Conservation (phyloP, 495 filamentous ascomycete genomes). For the Aspergillus funiculosus region DNA sequence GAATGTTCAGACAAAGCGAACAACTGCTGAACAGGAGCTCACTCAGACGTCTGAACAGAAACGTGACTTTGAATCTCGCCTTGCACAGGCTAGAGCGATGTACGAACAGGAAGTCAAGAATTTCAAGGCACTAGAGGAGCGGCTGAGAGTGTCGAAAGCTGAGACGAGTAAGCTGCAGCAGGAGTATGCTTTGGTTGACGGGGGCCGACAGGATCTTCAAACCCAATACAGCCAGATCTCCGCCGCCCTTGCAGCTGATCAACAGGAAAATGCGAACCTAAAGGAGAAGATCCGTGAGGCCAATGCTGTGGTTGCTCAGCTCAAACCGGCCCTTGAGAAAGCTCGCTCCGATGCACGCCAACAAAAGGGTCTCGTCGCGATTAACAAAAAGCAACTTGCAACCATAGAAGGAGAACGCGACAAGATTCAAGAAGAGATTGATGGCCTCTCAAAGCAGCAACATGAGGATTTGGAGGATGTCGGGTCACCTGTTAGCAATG, state of each 20-base stretch:
- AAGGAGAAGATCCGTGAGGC: slow-evolving; percentile 81
- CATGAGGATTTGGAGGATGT: slow-evolving; percentile 26
- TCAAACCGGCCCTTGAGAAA: slow-evolving; percentile 88
- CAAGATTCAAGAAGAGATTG: slow-evolving; percentile 72
- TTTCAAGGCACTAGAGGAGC: slow-evolving; percentile 78
- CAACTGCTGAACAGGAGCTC: slow-evolving; percentile 69
- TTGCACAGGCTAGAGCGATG: slow-evolving; percentile 73
- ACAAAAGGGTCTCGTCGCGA: slow-evolving; percentile 90
- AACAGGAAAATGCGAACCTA: slow-evolving; percentile 76
- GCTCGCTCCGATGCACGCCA: slow-evolving; percentile 82
- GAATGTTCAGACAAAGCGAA: slow-evolving; percentile 75
- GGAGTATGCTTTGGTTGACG: slow-evolving; percentile 77
- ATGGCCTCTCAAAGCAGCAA: slow-evolving; percentile 55
- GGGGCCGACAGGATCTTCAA: slow-evolving; percentile 74
- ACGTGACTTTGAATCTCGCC: slow-evolving; percentile 79
- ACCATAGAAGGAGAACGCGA: slow-evolving; percentile 84
- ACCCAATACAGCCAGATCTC: slow-evolving; percentile 73
- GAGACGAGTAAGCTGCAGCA: slow-evolving; percentile 78
- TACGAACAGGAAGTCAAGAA: slow-evolving; percentile 91
- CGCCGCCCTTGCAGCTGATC: slow-evolving; percentile 73
- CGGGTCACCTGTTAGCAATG: slow-evolving; percentile 36
- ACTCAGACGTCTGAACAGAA: slow-evolving; percentile 77
- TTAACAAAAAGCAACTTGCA: slow-evolving; percentile 94
- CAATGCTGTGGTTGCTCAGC: slow-evolving; percentile 72
- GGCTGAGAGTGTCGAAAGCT: slow-evolving; percentile 63